Conservation (phyloP, 1,139 yeast genomes). For the Kodamaea ohmeri region DNA sequence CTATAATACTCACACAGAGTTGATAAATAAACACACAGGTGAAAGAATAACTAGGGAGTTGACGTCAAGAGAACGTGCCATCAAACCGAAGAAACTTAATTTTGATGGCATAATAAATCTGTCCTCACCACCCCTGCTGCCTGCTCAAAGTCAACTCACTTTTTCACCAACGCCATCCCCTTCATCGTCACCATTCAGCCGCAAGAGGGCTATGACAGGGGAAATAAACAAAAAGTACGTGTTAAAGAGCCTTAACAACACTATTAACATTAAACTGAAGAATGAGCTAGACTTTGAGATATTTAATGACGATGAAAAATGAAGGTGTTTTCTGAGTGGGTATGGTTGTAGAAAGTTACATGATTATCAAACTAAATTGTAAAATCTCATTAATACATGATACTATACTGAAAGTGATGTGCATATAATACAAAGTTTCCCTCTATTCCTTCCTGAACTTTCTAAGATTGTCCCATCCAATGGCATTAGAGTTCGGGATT, state of each 20-base stretch:
- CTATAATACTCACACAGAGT: constrained; percentile 27
- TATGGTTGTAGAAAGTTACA: too few species aligned
- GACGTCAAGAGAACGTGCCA: constrained; percentile 18
- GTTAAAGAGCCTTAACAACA: constrained; percentile 14
- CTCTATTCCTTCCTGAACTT: constrained; percentile 28
- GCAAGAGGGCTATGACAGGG: constrained; percentile 11
- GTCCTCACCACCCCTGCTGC: constrained; percentile 9
- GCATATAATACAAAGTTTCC: too few species aligned
- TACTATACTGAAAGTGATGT: too few species aligned
- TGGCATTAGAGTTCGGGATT: constrained; percentile 44
- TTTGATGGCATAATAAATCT: constrained; percentile 16
- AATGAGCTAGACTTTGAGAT: constrained; percentile 18
- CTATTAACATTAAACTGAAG: constrained; percentile 14
- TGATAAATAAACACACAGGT: constrained; percentile 29
- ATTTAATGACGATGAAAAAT: constrained; percentile 14
- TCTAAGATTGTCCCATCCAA: constrained; percentile 48
- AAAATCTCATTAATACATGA: too few species aligned
- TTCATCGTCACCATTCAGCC: constrained; percentile 15
- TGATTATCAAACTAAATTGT: too few species aligned
- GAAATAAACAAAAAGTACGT: constrained; percentile 19
- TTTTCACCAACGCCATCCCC: constrained; percentile 10
- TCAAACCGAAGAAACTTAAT: constrained; percentile 30
- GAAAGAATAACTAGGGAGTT: constrained; percentile 22
- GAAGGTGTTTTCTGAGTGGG: too few species aligned
- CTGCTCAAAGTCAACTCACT: constrained; percentile 1